These are phyloP conservation scores for Thraustochytrium striatum DNA, from an alignment of 352 stramenopile genomes.

Conservation along the genomic window DNA sequence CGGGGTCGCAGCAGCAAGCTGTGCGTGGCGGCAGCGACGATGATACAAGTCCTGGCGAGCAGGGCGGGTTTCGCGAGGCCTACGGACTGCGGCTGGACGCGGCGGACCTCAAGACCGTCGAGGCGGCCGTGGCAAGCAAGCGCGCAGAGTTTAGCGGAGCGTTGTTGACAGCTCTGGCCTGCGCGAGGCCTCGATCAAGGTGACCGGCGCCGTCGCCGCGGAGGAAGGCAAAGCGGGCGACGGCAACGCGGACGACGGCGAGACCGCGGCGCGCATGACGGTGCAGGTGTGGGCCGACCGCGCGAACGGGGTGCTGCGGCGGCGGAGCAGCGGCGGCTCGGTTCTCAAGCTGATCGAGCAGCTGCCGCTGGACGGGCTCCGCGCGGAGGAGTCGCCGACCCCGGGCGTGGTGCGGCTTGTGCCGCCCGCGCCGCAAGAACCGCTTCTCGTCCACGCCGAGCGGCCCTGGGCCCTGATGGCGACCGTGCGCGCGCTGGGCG, in stretches of 20 bases:
- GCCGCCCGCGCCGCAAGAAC: not conserved
- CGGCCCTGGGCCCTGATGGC: not conserved
- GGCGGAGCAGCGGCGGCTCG: not conserved
- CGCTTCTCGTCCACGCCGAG: not conserved
- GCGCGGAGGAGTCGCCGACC: not conserved
- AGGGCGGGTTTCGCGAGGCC: no score
- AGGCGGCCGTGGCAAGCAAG: no score
- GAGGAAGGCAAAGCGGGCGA: not conserved
- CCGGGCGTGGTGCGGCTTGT: conserved; percentile 2
- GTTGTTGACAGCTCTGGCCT: not conserved
- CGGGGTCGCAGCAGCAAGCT: no score
- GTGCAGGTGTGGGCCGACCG: not conserved
- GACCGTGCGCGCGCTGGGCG: not conserved
- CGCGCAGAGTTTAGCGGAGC: not conserved
- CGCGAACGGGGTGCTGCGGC: not conserved
- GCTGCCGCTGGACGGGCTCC: not conserved
- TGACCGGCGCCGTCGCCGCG: not conserved
- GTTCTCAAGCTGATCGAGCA: not conserved
- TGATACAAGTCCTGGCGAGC: no score
- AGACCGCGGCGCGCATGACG: not conserved
- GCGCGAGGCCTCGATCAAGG: not conserved
- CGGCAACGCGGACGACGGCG: not conserved
- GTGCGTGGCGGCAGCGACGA: no score
- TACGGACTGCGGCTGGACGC: no score
- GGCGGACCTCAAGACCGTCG: no score